A percentile compares a stretch with the other conserved stretches of the same genome.
These are phyloP conservation scores for Huntiella moniliformis DNA, from an alignment of 2,329 filamentous ascomycete species.

Conservation along the genomic window DNA sequence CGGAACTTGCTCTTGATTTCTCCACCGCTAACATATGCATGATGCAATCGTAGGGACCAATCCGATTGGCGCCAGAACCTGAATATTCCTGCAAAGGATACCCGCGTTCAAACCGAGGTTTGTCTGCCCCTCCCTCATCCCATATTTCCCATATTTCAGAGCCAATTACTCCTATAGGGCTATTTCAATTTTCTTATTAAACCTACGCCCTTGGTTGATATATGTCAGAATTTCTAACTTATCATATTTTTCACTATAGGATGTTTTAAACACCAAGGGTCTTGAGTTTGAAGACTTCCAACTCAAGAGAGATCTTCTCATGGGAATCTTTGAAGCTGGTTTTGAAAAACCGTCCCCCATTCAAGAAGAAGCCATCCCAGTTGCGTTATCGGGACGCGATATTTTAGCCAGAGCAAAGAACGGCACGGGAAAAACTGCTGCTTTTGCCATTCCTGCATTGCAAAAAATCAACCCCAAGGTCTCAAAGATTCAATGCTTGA, in stretches of 20 bases:
- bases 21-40: background rate
- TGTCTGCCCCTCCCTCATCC: slow-evolving; percentile 9
- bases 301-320: slow-evolving; percentile 84
- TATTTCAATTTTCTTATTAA: slow-evolving; percentile 11
- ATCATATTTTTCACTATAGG: slow-evolving; percentile 31
- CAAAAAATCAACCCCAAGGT: slow-evolving; percentile 95
- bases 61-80: slow-evolving; percentile 55
- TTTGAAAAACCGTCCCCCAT: slow-evolving; percentile 98
- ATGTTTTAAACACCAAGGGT: slow-evolving; percentile 96
- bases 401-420: slow-evolving; percentile 96
- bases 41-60: background rate
- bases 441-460: slow-evolving; percentile 88
- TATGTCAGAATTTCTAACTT: background rate
- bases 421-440: slow-evolving; percentile 93
- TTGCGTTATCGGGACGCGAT: slow-evolving; percentile 85
- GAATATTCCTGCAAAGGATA: slow-evolving; percentile 55
- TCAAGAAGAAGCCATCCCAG: slow-evolving; percentile 96
- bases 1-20: background rate
- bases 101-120: slow-evolving; percentile 66
- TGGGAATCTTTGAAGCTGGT: slow-evolving; percentile 98
- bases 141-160: background rate
- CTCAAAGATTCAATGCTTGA: slow-evolving; percentile 88
- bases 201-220: background rate
- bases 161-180: background rate
- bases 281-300: slow-evolving; percentile 95